Evolutionary conservation across 2,329 filamentous ascomycete species (phyloP).

Genomic region (Lasiodiplodia citricola): DNA sequence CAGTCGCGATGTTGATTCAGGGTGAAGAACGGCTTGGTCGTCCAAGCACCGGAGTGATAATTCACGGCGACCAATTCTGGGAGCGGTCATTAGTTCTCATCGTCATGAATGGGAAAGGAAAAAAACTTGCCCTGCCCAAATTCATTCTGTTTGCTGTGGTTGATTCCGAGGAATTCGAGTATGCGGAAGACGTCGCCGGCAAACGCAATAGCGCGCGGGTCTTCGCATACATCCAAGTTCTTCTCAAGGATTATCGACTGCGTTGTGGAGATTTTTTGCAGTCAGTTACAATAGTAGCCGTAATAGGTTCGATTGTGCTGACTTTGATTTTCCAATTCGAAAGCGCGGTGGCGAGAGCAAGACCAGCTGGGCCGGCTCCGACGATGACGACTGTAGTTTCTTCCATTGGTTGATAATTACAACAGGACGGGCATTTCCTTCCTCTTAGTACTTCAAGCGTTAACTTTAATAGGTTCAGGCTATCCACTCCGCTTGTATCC

Average conservation of each 20-base stretch:
- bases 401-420: slow-evolving; percentile 27
- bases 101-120: background rate
- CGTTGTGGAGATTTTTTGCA: background rate
- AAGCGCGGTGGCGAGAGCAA: slow-evolving; percentile 49
- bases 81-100: background rate
- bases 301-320: background rate
- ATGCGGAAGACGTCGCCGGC: background rate
- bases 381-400: slow-evolving; percentile 57
- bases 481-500: background rate
- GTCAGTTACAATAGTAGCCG: background rate
- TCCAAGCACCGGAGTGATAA: background rate
- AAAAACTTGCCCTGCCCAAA: background rate
- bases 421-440: background rate
- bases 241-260: background rate
- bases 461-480: background rate
- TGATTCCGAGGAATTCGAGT: background rate
- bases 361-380: slow-evolving; percentile 61
- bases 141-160: background rate
- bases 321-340: background rate
- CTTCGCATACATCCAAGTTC: background rate
- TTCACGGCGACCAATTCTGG: background rate
- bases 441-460: background rate
- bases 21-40: background rate
- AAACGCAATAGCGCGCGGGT: background rate
- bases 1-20: background rate